These are phyloP conservation scores for Cicer chorassanicum DNA, from an alignment of 306 rosid species.

Conservation along the genomic window DNA sequence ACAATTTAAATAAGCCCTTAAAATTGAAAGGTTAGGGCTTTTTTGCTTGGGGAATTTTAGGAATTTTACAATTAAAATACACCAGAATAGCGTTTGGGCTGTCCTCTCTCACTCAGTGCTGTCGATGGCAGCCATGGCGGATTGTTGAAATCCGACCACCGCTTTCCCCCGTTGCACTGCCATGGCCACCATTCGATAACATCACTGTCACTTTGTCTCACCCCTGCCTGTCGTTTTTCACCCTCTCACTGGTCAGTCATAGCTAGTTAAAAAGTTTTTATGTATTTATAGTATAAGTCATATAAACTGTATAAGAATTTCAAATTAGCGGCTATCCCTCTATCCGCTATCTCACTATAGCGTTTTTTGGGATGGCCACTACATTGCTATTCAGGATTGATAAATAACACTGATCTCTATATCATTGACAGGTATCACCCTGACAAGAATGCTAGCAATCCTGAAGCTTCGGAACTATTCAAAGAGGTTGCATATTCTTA, in stretches of 20 bases:
- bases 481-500: slow-evolving; percentile 97
- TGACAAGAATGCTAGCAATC: slow-evolving; percentile 89
- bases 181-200: too few species aligned
- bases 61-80: neutral
- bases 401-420: slow-evolving; percentile 13
- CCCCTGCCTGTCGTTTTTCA: neutral
- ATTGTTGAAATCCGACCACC: too few species aligned
- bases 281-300: neutral
- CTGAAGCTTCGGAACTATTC: slow-evolving; percentile 94
- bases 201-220: neutral
- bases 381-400: neutral
- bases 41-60: neutral
- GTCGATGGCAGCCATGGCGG: too few species aligned
- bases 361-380: neutral
- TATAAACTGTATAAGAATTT: neutral
- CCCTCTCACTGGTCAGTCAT: neutral
- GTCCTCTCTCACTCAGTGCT: too few species aligned
- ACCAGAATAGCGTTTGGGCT: neutral
- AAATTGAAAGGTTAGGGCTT: neutral
- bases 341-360: neutral
- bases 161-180: too few species aligned
- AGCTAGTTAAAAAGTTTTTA: neutral
- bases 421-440: slow-evolving; percentile 82
- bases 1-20: neutral
- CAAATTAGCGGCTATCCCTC: neutral